Percentiles rank a stretch among this genome's conserved stretches.
Evolutionary conservation across 2,329 filamentous ascomycete species (phyloP).

Genomic region (Pseudogymnoascus sp.): DNA sequence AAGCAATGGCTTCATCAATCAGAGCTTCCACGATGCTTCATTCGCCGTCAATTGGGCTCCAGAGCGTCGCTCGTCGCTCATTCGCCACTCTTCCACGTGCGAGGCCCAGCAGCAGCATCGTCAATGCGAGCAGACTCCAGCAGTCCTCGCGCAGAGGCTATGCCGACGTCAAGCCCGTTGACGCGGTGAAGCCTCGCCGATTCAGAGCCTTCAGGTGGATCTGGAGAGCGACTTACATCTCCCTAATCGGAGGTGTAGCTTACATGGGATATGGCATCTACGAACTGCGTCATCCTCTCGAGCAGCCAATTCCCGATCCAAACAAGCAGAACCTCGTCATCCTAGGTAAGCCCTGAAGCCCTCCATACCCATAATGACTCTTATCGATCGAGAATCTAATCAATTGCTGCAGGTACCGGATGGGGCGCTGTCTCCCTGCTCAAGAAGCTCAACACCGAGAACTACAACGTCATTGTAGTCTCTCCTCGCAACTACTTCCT

Average conservation of each 20-base stretch:
- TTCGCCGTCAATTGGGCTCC: slow-evolving; percentile 24
- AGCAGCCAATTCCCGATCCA: slow-evolving; percentile 72
- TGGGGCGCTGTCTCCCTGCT: slow-evolving; percentile 95
- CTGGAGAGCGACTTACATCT: slow-evolving; percentile 77
- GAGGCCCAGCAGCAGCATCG: slow-evolving; percentile 20
- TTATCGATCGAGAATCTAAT: slow-evolving; percentile 9
- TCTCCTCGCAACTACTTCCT: slow-evolving; percentile 99
- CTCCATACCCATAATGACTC: background rate
- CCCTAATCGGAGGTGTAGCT: slow-evolving; percentile 57
- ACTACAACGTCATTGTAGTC: slow-evolving; percentile 98
- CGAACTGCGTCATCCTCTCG: slow-evolving; percentile 67
- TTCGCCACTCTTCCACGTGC: slow-evolving; percentile 23
- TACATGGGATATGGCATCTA: slow-evolving; percentile 78
- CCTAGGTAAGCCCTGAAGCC: slow-evolving; percentile 55
- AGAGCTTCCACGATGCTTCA: slow-evolving; percentile 26
- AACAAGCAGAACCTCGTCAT: slow-evolving; percentile 95
- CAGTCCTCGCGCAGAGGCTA: slow-evolving; percentile 38
- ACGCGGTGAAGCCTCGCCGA: slow-evolving; percentile 35
- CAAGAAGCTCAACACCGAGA: slow-evolving; percentile 97
- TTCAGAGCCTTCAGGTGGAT: slow-evolving; percentile 68
- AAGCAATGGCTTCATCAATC: slow-evolving; percentile 25
- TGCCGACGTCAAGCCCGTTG: slow-evolving; percentile 19
- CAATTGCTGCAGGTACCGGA: slow-evolving; percentile 62
- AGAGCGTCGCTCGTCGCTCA: slow-evolving; percentile 20
- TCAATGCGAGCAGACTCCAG: slow-evolving; percentile 23